These are phyloP conservation scores for Euphrasia arctica DNA, from an alignment of 305 asterid species.

Conservation along the genomic window DNA sequence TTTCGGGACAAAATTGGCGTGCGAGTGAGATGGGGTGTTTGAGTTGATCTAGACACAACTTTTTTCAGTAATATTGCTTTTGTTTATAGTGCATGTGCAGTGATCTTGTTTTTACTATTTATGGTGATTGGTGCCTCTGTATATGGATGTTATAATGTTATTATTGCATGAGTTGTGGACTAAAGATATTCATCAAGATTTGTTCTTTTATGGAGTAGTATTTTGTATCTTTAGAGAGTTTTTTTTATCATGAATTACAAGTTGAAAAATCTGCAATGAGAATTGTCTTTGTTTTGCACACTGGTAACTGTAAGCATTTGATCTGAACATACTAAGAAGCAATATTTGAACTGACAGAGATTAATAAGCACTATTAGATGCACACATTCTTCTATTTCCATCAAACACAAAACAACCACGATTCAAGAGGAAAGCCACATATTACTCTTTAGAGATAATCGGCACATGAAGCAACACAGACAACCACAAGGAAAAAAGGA, in stretches of 20 bases:
- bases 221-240: not conserved
- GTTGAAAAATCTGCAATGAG: not conserved
- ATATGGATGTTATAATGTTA: conserved; percentile 17
- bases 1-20: conserved; percentile 80
- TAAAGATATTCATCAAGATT: not conserved
- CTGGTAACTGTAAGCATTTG: not conserved
- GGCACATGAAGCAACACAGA: conserved; percentile 19
- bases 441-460: conserved; percentile 22
- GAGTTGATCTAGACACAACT: not conserved
- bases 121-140: not conserved
- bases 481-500: conserved; percentile 21
- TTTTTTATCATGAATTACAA: not conserved
- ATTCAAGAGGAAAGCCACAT: conserved; percentile 31
- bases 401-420: conserved; percentile 20
- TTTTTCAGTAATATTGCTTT: not conserved
- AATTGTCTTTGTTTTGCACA: not conserved
- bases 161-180: conserved; percentile 5
- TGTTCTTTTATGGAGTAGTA: not conserved
- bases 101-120: conserved; percentile 7
- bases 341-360: conserved; percentile 4
- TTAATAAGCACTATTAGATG: conserved; percentile 25
- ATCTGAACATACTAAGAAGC: conserved; percentile 8
- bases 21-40: conserved; percentile 34
- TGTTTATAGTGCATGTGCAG: not conserved
- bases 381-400: conserved; percentile 25